phyloP scores from a whole-genome alignment of 148 eudicot species.

The Nepenthes mirabilis region DNA sequence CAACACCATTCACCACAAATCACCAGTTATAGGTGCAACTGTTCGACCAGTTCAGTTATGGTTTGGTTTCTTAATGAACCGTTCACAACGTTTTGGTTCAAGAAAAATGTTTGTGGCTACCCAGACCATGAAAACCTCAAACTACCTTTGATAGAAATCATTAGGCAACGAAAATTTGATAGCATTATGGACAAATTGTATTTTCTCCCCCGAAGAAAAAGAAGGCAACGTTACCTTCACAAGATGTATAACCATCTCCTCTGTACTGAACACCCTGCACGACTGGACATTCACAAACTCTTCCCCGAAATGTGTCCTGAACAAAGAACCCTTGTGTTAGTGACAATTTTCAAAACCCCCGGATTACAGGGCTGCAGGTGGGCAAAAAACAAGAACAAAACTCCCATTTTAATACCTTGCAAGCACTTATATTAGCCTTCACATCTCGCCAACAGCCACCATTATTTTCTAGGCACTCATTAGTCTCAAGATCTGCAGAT shows the following conservation, averaged over 20 bases:
- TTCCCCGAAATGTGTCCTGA: conserved; percentile 89
- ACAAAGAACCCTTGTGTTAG: conserved; percentile 1
- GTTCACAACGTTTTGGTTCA: too few species aligned
- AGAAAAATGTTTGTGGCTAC: too few species aligned
- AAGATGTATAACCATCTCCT: conserved; percentile 82
- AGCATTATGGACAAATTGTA: too few species aligned
- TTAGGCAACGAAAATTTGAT: too few species aligned
- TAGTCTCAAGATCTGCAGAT: conserved; percentile 66
- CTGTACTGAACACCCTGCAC: conserved; percentile 68
- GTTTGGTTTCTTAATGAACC: too few species aligned
- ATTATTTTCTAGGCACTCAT: conserved; percentile 73
- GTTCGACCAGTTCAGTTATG: too few species aligned
- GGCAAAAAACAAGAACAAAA: not conserved
- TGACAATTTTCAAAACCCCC: not conserved
- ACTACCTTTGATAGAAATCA: too few species aligned
- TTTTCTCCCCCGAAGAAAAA: not conserved
- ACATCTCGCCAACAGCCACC: conserved; percentile 91
- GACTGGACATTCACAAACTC: conserved; percentile 80
- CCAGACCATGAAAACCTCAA: too few species aligned
- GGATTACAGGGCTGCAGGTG: not conserved
- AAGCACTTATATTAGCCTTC: conserved; percentile 49
- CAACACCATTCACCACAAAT: too few species aligned
- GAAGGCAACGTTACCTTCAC: conserved; percentile 39
- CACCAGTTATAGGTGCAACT: too few species aligned
- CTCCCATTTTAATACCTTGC: conserved; percentile 40